Evolutionary conservation across 2,329 filamentous ascomycete genomes (phyloP).

Genomic region (Albophoma yamanashiensis): DNA sequence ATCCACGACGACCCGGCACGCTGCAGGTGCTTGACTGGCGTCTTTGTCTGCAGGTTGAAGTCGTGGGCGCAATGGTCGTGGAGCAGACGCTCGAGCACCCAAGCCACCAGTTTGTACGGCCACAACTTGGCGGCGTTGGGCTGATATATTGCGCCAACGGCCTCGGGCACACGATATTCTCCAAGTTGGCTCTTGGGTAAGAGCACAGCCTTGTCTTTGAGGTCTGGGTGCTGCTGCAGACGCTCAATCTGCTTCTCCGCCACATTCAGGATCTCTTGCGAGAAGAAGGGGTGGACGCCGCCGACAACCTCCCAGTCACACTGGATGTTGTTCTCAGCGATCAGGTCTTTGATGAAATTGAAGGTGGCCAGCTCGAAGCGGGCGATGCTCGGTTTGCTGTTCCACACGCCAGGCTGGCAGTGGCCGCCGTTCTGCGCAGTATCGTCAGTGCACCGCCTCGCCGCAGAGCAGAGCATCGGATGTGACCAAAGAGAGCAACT

Average conservation of each 20-base stretch:
- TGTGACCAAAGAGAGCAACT: background rate
- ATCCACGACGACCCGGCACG: constrained; percentile 36
- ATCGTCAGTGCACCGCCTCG: background rate
- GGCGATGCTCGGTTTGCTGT: constrained; percentile 46
- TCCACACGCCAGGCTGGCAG: constrained; percentile 63
- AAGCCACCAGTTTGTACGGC: constrained; percentile 77
- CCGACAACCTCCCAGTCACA: constrained; percentile 59
- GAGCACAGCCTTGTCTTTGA: constrained; percentile 37
- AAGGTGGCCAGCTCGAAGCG: constrained; percentile 66
- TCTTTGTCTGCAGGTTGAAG: constrained; percentile 68
- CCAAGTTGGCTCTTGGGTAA: constrained; percentile 28
- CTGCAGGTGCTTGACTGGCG: constrained; percentile 46
- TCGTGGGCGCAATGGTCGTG: constrained; percentile 20
- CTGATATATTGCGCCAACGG: constrained; percentile 54
- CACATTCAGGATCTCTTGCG: constrained; percentile 39
- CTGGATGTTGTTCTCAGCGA: constrained; percentile 44
- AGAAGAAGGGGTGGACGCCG: constrained; percentile 55
- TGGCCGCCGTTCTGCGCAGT: constrained; percentile 52
- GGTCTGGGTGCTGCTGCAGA: constrained; percentile 43
- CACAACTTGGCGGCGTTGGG: constrained; percentile 57
- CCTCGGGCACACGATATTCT: constrained; percentile 42
- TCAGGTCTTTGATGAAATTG: constrained; percentile 44
- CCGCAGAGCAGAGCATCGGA: background rate
- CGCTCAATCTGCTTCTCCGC: constrained; percentile 38
- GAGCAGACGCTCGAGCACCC: constrained; percentile 53